Base-by-base conservation (phyloP, 306 rosid species). In the Argentina anserina region DNA sequence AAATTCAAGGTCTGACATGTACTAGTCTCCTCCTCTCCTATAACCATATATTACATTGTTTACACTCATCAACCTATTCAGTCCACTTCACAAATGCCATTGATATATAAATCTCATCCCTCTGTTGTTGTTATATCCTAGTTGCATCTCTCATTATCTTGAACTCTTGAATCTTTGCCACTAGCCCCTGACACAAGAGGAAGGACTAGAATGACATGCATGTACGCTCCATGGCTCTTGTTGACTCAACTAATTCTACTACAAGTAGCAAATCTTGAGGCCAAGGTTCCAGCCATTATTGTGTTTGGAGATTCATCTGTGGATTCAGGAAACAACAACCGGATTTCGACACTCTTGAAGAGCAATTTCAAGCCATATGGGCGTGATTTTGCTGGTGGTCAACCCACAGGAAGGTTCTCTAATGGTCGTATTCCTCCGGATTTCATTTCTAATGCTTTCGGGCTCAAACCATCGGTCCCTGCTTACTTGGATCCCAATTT, bases 221-320 rank as follows among this genome's bases (percentile, higher is more conserved):
- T 15, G 14, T 63, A 41, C 80, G 33, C 46, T 49, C 28, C 84
- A 59, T 65, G 78, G 76, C 60, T 81, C 14, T 26, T 81, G 25
- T 43, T 56, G 0, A 25, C 69, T 18, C 60, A 26, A 61, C 33
- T 65, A n/a, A n/a, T n/a, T 29, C 55, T 64, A 25, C 62, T 72
- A 7, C 64, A 55, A 21, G 59, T 64, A 10, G 37, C 84, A 25
- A 61, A 31, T 60, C 36, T 11, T 40, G 65, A 25, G 65, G 69
- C 76, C 3, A 75, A 71, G 25, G 71, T 86, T 65, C 85, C 89
- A 2, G 87, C 89, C n/a, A 47, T 85, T 13, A 77, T 82, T 17
- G 89, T 85, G 28, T 85, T 85, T 53, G 89, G 89, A 56, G 89
- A 85, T 61, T 85, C 89, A 2, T 3, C 89, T 3, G 89, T 85